Percentiles rank a stretch among this genome's conserved stretches.
phyloP scores from a whole-genome alignment of 116 monocot species.

The Zostera marina region DNA sequence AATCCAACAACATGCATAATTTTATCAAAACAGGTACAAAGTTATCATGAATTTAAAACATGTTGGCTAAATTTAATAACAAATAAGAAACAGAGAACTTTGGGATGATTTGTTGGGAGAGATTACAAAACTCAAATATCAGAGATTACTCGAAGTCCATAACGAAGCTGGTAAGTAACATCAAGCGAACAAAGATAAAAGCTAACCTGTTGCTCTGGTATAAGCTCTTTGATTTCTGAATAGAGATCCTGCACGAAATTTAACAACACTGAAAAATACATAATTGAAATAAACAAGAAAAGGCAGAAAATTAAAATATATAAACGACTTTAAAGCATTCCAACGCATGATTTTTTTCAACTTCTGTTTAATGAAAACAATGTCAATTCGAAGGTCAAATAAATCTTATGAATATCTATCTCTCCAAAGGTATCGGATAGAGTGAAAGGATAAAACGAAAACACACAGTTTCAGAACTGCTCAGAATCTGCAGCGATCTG shows the following conservation, averaged over 20 bases:
- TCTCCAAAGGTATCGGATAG: neutral
- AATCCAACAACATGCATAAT: neutral
- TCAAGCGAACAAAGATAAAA: neutral
- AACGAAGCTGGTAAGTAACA: neutral
- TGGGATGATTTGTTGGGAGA: no score
- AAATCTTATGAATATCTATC: neutral
- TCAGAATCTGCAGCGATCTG: constrained; percentile 82
- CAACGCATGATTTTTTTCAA: neutral
- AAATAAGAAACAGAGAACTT: no score
- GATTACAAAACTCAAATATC: no score
- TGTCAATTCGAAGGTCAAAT: neutral
- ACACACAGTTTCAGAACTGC: constrained; percentile 54
- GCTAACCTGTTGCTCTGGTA: constrained; percentile 85
- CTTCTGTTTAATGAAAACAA: neutral
- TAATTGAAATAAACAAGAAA: neutral
- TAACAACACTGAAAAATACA: neutral
- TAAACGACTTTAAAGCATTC: neutral
- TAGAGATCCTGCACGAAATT: constrained; percentile 53
- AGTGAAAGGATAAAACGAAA: neutral
- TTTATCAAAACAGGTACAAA: no score
- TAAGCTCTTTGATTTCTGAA: constrained; percentile 64
- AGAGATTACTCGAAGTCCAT: neutral
- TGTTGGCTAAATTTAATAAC: no score
- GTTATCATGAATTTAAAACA: no score
- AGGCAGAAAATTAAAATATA: neutral